Percentiles rank a stretch among this genome's conserved stretches.
Conservation (phyloP, 306 rosid species). For the Echinosophora koreensis region DNA sequence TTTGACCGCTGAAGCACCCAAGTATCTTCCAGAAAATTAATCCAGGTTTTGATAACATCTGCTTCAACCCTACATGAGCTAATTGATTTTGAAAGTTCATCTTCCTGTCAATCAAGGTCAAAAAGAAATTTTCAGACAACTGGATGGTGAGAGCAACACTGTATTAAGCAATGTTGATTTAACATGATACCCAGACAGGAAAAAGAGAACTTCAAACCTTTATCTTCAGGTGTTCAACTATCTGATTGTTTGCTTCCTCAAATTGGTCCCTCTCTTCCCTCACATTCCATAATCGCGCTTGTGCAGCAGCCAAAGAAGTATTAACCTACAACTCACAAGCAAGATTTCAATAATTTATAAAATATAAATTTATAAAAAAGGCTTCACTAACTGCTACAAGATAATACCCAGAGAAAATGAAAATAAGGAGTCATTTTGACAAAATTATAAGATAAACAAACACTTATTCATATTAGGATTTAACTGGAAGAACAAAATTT, state of each 20-base stretch:
- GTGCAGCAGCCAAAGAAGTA: conserved; percentile 86
- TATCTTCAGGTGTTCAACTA: conserved; percentile 81
- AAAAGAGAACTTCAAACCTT: conserved; percentile 61
- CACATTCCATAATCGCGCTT: conserved; percentile 81
- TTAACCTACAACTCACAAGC: conserved; percentile 67
- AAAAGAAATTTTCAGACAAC: conserved; percentile 40
- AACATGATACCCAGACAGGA: conserved; percentile 13
- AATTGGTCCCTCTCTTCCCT: conserved; percentile 97
- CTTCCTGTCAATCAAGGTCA: conserved; percentile 72
- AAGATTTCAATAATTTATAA: conserved; percentile 36
- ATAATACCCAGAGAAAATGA: background rate
- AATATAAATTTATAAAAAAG: conserved; percentile 32
- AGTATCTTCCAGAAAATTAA: conserved; percentile 95
- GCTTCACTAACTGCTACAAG: conserved; percentile 23
- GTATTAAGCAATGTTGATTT: conserved; percentile 23
- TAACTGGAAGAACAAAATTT: conserved; percentile 30
- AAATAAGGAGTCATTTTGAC: conserved; percentile 32
- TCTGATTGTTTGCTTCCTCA: conserved; percentile 95
- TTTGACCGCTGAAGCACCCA: conserved; percentile 83
- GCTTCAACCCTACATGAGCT: conserved; percentile 78
- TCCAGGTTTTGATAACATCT: conserved; percentile 85
- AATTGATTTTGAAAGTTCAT: conserved; percentile 81
- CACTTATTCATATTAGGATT: conserved; percentile 3
- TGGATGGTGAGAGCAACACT: conserved; percentile 27
- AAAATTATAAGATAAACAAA: background rate